Base-by-base conservation (phyloP, 345 rosid species). In the Salix viminalis region DNA sequence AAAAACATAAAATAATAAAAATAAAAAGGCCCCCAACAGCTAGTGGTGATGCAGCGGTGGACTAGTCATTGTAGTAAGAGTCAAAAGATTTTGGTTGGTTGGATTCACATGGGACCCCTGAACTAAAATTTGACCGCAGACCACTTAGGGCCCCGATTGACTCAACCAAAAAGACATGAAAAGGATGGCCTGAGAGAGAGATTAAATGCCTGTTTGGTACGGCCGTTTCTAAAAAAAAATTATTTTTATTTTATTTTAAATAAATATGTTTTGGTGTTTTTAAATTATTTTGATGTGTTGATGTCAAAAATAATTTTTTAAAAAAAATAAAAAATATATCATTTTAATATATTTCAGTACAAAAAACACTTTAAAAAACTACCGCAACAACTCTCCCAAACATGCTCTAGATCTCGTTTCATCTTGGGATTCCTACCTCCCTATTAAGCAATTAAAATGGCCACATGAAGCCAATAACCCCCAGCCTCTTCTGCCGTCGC, bases 401-500 rank as follows among this genome's bases (percentile, higher is more conserved):
- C 26, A 24, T 0, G 26, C 0, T 1, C 26, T 0, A 18, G 14
- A 70, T 72, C 15, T 78, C 58, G 12, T 68, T 2, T 56, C 70
- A 60, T 74, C 62, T 83, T 79, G 82, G 88, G 86, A 83, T 83
- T 79, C 82, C 60, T 74, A 19, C 24, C 44, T 36, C 28, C 48
- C 13, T 34, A 39, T 30, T 48, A 64, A 78, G 28, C 34, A 65
- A 16, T 62, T 28, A 74, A 46, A 74, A 65, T 34, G 61, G 60
- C 32, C 87, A 83, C 85, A 85, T 78, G 88, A 85, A 77, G 42
- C 56, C 76, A 36, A 60, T 36, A 71, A 58, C 56, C 66, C 78
- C 65, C 60, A 69, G 64, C 37, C 56, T 66, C 54, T 14, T 75
- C 82, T 86, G 85, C 89, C 88, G 88, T 88, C 88, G 81, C 85